Base-by-base conservation (phyloP, 106 monocot genomes). In the Acanthochlamys bracteata region DNA sequence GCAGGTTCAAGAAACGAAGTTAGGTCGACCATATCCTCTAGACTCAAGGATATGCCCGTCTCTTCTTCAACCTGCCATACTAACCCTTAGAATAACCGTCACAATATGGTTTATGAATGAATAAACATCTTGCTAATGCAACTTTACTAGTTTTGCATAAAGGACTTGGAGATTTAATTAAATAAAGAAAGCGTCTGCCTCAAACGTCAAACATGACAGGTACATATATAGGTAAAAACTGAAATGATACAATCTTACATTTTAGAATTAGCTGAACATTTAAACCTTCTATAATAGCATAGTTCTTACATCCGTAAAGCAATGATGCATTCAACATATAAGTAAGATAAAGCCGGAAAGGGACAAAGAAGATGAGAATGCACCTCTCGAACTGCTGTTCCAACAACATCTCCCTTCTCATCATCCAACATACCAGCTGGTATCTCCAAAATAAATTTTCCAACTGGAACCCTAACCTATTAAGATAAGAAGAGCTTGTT, bases 381-480 rank as follows among this genome's bases (percentile, higher is more conserved):
- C 65, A 98, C 96, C 96, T 98, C 96, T 72, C 88, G 90, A 26
- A 98, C 83, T 74, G 96, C 91, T 39, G 88, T 85, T 42, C 90
- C 88, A 75, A 88, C 85, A 73, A 98, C 43, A 78, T 79, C 84
- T 69, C 72, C 80, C 64, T 69, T 68, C 15, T 81, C 84, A 63
- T 83, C 91, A 77, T 98, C 96, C 68, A 98, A 16, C 96, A 91
- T 91, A 12, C 96, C 96, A 71, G 96, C 96, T 64, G 96, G 96
- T 73, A 98, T 59, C 72, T 92, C 96, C 74, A 98, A 62, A 59
- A 91, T 83, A 43, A 73, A 60, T 55, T 77, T 87, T 61, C 96
- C 96, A 79, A 98, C 83, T 65, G 96, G 96, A 74, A 92, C 96
- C 61, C 96, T 88, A 72, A 72, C 80, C 96, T 98, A 25, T 58